Evolutionary conservation across 768 basidiomycete species (phyloP), one percentile per base, ranked within the genome.

Genomic region (Dictyophora rubrovolvata): DNA sequence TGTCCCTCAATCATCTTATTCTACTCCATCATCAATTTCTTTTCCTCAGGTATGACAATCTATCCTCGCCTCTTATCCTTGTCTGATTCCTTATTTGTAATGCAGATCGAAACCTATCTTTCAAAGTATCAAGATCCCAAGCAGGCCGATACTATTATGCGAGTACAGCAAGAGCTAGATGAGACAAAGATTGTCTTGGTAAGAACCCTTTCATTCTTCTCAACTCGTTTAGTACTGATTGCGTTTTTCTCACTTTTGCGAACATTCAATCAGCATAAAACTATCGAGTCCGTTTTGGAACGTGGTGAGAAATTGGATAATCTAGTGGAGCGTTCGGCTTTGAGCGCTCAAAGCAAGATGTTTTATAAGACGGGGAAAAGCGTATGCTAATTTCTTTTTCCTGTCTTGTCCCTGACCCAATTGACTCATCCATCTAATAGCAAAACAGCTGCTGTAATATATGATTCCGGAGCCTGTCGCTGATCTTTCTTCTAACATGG

Each of bases 301-400:
- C 84, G 96, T 12, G 96, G 96, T 48, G 95, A 98, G 80, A 93
- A 92, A 74, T 78, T 99, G 49, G 93, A 97, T 71, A 91, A 91
- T 70, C 77, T 98, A 9, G 95, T 98, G 12, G 94, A 97, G 66
- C 82, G 94, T 42, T 96, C 93, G 68, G 86, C 87, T 37, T 73
- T 97, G 57, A 91, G 92, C 42, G 75, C 82, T 16, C 91, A 93
- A 74, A 91, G 84, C 74, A 97, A 97, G 84, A 89, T 91, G 87
- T 99, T 99, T 70, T 98, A 97, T 78, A 96, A 97, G 86, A 96
- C 94, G 9, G 93, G 94, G 1, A 98, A 97, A 87, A 95, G 94
- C 87, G 94, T 93, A 57, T 54, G 79, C 42, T n/a, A 42, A 3
- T 14, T 9, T 42, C 42, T n/a, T 2, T n/a, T n/a, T 42, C 42